phyloP scores from a whole-genome alignment of 2,329 filamentous ascomycete genomes.

The Lasiodiplodia hormozganensis region DNA sequence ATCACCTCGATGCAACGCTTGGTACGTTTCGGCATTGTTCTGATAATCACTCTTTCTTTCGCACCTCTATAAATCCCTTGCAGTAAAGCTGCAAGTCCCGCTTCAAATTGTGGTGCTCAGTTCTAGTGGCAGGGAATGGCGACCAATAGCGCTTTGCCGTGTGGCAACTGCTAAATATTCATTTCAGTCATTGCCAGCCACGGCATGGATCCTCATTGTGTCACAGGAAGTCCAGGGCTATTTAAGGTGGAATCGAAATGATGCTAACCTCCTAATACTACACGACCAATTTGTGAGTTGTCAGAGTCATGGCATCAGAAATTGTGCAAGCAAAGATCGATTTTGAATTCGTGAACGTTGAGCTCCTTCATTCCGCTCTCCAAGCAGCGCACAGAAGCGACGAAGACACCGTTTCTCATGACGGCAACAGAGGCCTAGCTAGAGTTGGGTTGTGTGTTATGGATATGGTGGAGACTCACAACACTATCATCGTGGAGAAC shows the following conservation, averaged over 20 bases:
- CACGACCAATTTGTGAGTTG: background rate
- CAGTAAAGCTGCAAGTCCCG: no score
- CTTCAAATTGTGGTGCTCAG: no score
- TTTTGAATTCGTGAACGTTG: slow-evolving; percentile 18
- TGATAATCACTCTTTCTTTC: no score
- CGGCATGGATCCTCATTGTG: background rate
- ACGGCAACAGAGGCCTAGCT: slow-evolving; percentile 29
- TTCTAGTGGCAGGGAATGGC: background rate
- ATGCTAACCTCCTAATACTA: background rate
- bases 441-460: slow-evolving; percentile 12
- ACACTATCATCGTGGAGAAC: slow-evolving; percentile 12
- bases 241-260: background rate
- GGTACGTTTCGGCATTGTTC: no score
- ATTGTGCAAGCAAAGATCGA: slow-evolving; percentile 25
- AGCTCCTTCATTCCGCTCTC: slow-evolving; percentile 26
- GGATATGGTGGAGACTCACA: slow-evolving; percentile 26
- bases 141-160: background rate
- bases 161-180: background rate
- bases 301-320: slow-evolving; percentile 7
- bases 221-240: background rate
- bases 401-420: slow-evolving; percentile 20
- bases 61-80: no score
- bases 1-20: no score
- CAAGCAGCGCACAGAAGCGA: slow-evolving; percentile 28
- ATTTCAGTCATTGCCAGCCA: background rate